phyloP scores from a whole-genome alignment of 169 alveolate genomes.

The Miamiensis avidus region DNA sequence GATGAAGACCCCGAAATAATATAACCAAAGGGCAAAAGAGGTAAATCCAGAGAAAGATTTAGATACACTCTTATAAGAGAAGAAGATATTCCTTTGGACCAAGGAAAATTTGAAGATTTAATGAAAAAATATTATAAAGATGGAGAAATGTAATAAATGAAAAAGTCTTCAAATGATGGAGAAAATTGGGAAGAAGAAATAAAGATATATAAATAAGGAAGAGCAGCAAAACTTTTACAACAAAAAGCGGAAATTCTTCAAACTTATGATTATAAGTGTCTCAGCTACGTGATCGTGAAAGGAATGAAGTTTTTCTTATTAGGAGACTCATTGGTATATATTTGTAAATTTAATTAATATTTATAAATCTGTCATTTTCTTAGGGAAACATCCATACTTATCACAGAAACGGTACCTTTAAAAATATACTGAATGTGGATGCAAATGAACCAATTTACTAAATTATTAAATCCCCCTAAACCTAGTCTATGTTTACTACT shows the following conservation, averaged over 20 bases:
- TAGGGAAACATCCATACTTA: not conserved
- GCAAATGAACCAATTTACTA: not conserved
- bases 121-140: not conserved
- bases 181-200: not conserved
- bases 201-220: not conserved
- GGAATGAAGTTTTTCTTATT: not conserved
- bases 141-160: not conserved
- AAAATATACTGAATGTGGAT: not conserved
- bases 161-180: not conserved
- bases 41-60: not conserved
- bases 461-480: not conserved
- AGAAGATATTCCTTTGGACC: not conserved
- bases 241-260: no score
- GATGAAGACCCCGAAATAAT: not conserved
- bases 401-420: not conserved
- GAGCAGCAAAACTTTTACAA: not conserved
- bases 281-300: not conserved
- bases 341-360: no score
- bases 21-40: not conserved
- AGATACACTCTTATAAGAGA: not conserved
- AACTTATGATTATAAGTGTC: not conserved
- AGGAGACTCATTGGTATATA: not conserved
- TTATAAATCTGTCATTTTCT: no score
- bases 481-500: not conserved
- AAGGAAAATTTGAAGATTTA: not conserved